Conservation (phyloP, 306 rosid genomes). For the Castanea mollissima region DNA sequence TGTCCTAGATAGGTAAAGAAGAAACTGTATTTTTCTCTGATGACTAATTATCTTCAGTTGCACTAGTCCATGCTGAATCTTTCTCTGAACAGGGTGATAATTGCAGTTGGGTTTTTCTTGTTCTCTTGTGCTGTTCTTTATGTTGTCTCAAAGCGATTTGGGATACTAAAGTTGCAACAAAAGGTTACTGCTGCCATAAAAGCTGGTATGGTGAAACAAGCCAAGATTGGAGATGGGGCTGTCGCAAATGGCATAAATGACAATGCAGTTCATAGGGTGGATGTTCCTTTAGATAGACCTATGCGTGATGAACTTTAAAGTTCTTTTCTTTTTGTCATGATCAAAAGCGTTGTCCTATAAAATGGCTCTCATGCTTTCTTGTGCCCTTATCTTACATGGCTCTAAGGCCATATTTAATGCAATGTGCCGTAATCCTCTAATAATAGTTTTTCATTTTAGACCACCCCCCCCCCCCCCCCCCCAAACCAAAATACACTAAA, state of each 20-base stretch:
- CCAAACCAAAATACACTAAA: too few species aligned
- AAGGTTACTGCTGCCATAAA: slow-evolving; percentile 74
- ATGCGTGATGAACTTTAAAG: slow-evolving; percentile 71
- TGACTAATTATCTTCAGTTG: background rate
- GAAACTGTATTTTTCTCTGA: background rate
- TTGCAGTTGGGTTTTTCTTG: slow-evolving; percentile 62
- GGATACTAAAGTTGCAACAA: slow-evolving; percentile 63
- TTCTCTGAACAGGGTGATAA: slow-evolving; percentile 57
- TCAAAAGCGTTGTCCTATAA: background rate
- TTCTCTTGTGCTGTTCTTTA: slow-evolving; percentile 79
- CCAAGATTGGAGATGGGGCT: slow-evolving; percentile 44
- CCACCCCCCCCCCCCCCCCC: too few species aligned
- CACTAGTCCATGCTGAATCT: slow-evolving; percentile 10
- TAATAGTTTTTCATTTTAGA: background rate
- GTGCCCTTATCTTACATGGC: background rate
- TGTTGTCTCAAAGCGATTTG: slow-evolving; percentile 82
- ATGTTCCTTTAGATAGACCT: slow-evolving; percentile 44
- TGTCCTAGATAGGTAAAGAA: slow-evolving; percentile 70
- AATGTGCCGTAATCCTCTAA: background rate
- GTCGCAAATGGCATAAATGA: slow-evolving; percentile 45
- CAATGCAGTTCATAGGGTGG: slow-evolving; percentile 34
- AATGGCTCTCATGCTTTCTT: background rate
- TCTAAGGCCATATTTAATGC: background rate
- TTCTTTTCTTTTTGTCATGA: background rate
- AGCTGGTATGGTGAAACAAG: slow-evolving; percentile 69